phyloP scores from a whole-genome alignment of 2,329 filamentous ascomycete genomes.

The Monosporascus sp. region DNA sequence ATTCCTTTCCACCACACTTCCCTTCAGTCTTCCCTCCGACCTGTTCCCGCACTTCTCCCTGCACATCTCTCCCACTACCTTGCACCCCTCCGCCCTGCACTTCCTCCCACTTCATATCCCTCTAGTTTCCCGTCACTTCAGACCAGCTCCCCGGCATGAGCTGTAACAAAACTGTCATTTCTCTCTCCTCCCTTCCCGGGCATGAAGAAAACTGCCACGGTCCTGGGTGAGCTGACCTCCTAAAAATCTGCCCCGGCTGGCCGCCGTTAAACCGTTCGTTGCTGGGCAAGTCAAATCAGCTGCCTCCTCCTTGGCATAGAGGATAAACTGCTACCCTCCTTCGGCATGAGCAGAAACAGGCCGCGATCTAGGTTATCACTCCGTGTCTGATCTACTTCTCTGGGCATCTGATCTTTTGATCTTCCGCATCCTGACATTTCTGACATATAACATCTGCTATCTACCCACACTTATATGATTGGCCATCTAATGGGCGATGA shows the following conservation, averaged over 20 bases:
- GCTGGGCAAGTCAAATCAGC: too few species aligned
- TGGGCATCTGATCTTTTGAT: not conserved
- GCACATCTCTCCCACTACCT: not conserved
- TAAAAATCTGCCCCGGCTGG: too few species aligned
- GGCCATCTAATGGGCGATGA: slow-evolving; percentile 1
- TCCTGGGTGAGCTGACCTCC: too few species aligned
- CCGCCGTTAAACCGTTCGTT: too few species aligned
- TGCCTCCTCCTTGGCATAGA: too few species aligned
- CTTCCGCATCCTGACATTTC: too few species aligned
- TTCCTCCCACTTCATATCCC: not conserved
- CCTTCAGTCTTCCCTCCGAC: not conserved
- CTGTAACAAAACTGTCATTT: too few species aligned
- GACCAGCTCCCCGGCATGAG: too few species aligned
- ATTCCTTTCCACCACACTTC: not conserved
- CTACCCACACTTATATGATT: not conserved
- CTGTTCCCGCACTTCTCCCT: not conserved
- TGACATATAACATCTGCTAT: not conserved
- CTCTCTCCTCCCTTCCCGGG: not conserved
- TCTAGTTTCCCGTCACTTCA: not conserved
- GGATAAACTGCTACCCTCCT: too few species aligned
- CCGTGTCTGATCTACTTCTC: not conserved
- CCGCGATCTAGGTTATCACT: not conserved
- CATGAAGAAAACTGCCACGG: too few species aligned
- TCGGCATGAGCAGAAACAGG: too few species aligned
- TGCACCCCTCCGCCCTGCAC: not conserved